These are phyloP conservation scores for Collybia sp. DNA, from an alignment of 768 basidiomycete genomes.

Conservation along the genomic window DNA sequence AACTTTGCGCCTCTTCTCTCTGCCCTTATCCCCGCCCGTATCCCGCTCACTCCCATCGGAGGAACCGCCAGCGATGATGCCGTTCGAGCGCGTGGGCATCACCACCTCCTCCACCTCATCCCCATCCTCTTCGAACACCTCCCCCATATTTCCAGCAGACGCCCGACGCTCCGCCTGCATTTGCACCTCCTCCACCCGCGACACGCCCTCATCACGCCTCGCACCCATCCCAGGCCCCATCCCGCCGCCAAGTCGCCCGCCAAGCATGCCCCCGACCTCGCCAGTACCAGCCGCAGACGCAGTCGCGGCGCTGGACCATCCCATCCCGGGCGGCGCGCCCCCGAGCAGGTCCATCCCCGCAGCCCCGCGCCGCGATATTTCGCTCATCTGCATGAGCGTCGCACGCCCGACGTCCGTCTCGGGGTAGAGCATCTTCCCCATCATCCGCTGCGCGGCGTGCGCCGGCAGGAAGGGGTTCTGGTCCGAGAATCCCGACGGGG, in stretches of 20 bases:
- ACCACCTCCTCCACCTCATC: constrained; percentile 15
- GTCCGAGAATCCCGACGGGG: constrained; percentile 9
- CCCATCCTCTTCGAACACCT: background rate
- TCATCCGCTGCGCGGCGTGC: constrained; percentile 25
- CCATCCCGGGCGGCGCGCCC: constrained; percentile 31
- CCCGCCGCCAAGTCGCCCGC: no score
- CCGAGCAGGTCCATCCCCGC: constrained; percentile 17
- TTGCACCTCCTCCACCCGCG: no score
- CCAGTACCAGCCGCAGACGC: no score
- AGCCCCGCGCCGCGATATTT: constrained; percentile 62
- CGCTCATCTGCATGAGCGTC: constrained; percentile 74
- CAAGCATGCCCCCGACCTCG: no score
- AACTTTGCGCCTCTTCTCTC: background rate
- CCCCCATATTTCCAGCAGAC: background rate
- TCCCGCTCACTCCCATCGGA: background rate
- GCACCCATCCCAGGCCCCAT: no score
- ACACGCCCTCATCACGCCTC: no score
- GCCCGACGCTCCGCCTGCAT: background rate
- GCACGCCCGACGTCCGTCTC: constrained; percentile 63
- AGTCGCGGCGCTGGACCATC: constrained; percentile 4
- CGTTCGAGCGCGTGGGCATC: constrained; percentile 11
- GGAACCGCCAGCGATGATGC: no score
- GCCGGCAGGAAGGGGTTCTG: constrained; percentile 52
- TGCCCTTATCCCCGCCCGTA: background rate
- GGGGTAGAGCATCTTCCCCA: constrained; percentile 28